Percentiles rank a stretch among this genome's conserved stretches.
phyloP scores from a whole-genome alignment of 2,329 filamentous ascomycete species.

The Cadophora luteo-olivacea region DNA sequence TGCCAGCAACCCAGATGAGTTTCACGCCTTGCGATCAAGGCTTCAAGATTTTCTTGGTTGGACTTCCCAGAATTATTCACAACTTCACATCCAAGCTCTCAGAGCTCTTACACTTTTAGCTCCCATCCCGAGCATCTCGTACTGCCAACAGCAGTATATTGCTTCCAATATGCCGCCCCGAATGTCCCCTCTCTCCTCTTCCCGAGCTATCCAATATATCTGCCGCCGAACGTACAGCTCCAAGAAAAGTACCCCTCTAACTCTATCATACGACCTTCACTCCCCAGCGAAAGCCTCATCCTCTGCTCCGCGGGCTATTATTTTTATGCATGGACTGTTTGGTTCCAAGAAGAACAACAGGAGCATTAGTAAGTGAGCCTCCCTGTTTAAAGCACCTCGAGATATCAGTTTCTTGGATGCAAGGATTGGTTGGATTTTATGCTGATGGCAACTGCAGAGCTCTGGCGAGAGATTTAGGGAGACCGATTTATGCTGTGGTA shows the following conservation, averaged over 20 bases:
- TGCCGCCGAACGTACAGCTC: conserved; percentile 18
- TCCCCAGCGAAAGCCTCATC: conserved; percentile 57
- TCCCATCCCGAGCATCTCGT: not conserved
- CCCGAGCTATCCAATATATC: conserved; percentile 24
- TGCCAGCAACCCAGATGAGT: not conserved
- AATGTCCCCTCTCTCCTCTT: conserved; percentile 16
- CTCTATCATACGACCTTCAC: conserved; percentile 71
- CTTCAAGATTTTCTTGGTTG: conserved; percentile 5
- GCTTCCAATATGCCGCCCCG: conserved; percentile 22
- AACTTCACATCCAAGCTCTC: not conserved
- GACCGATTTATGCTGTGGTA: conserved; percentile 83
- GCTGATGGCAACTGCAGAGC: conserved; percentile 58
- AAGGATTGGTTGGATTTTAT: not conserved
- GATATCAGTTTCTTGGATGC: not conserved
- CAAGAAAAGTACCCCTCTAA: conserved; percentile 7
- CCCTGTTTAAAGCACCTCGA: conserved; percentile 3
- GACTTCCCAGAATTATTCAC: not conserved
- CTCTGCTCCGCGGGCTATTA: conserved; percentile 65
- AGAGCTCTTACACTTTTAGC: not conserved
- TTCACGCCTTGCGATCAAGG: conserved; percentile 25
- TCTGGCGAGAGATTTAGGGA: conserved; percentile 79
- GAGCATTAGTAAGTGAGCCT: conserved; percentile 84
- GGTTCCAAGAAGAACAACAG: conserved; percentile 96
- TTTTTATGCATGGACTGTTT: conserved; percentile 93
- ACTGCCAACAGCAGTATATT: not conserved